Percentiles rank a stretch among this genome's conserved stretches.
These are phyloP conservation scores for Pyricularia pennisetigena DNA, from an alignment of 2,329 filamentous ascomycete species.

Conservation along the genomic window DNA sequence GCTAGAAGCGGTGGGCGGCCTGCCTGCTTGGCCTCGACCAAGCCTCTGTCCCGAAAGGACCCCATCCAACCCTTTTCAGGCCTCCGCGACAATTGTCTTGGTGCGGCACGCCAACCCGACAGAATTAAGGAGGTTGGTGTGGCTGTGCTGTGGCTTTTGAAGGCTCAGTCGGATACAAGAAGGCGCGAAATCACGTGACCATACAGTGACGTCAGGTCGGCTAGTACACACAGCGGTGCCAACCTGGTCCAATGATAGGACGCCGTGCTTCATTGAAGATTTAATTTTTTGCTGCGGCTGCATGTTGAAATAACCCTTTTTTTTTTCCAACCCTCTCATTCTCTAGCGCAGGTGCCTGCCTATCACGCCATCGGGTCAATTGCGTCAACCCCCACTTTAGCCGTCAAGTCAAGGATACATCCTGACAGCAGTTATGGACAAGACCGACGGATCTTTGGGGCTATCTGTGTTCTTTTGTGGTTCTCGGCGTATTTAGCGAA, in stretches of 20 bases:
- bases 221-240: neutral
- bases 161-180: neutral
- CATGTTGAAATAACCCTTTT: neutral
- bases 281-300: neutral
- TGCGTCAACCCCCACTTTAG: neutral
- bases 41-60: neutral
- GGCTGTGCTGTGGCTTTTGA: slow-evolving; percentile 1
- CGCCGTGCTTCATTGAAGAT: neutral
- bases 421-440: neutral
- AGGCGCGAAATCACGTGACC: neutral
- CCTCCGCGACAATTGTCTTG: neutral
- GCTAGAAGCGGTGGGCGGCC: neutral
- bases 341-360: neutral
- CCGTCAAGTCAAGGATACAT: neutral
- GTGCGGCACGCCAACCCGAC: neutral
- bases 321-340: neutral
- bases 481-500: neutral
- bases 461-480: neutral
- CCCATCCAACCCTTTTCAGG: neutral
- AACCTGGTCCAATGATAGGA: neutral
- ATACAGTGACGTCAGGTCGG: neutral
- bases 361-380: neutral
- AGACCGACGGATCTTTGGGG: neutral
- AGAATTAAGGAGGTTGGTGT: slow-evolving; percentile 1
- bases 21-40: slow-evolving; percentile 3